Conservation (phyloP, 1,139 yeast species). For the Magnusiomyces paraingens region DNA sequence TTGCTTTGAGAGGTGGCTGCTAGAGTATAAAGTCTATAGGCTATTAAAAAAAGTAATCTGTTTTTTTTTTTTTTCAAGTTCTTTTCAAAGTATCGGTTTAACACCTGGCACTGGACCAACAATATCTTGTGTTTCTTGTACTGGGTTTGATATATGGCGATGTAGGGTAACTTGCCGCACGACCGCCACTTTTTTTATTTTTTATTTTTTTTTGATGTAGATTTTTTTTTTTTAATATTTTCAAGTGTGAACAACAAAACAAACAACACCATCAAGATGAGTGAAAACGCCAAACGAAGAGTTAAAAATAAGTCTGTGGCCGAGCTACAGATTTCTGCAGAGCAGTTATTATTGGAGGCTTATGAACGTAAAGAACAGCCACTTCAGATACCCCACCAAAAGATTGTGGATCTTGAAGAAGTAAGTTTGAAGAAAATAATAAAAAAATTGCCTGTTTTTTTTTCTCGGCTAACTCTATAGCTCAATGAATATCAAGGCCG, state of each 20-base stretch:
- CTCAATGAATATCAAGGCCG: slow-evolving; percentile 66
- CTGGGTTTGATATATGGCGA: not conserved
- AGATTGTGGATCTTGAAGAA: slow-evolving; percentile 75
- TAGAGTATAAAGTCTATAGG: slow-evolving; percentile 6
- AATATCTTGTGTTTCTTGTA: too few relatives aligned
- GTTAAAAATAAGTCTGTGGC: slow-evolving; percentile 43
- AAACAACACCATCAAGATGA: slow-evolving; percentile 6
- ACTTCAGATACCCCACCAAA: slow-evolving; percentile 37
- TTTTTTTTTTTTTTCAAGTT: not conserved
- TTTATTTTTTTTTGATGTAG: not conserved
- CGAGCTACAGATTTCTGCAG: slow-evolving; percentile 49
- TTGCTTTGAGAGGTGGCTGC: slow-evolving; percentile 82
- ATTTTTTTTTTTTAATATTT: not conserved
- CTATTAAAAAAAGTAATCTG: not conserved
- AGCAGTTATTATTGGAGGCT: slow-evolving; percentile 50
- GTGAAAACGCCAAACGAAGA: slow-evolving; percentile 14
- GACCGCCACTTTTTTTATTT: not conserved
- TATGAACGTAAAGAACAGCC: slow-evolving; percentile 43
- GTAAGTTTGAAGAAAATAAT: slow-evolving; percentile 13
- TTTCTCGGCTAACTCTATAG: slow-evolving; percentile 10
- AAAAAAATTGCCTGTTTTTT: slow-evolving; percentile 11
- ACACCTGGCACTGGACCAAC: too few relatives aligned
- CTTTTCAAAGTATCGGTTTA: not conserved
- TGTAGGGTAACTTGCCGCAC: too few relatives aligned
- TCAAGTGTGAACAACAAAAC: not conserved